Evolutionary conservation across 148 eudicot genomes (phyloP).

Genomic region (Fagopyrum esculentum): DNA sequence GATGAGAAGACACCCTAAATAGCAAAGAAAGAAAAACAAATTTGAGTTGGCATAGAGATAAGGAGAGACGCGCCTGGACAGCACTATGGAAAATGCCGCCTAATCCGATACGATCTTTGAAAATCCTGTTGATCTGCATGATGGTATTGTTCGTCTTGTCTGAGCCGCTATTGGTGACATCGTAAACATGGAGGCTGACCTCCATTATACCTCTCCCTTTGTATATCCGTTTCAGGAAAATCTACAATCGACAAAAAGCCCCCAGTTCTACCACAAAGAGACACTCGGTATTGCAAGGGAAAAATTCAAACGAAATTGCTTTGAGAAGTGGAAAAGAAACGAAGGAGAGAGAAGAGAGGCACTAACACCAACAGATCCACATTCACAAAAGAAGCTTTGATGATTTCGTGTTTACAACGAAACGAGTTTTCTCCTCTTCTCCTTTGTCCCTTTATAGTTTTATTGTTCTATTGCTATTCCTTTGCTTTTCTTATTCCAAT

Average conservation of each 20-base stretch:
- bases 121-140: slow-evolving; percentile 79
- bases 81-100: slow-evolving; percentile 94
- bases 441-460: no score
- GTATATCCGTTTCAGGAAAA: not conserved
- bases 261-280: slow-evolving; percentile 14
- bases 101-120: slow-evolving; percentile 81
- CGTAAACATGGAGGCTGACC: slow-evolving; percentile 65
- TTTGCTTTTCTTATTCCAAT: no score
- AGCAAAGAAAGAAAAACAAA: not conserved
- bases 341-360: no score
- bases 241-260: not conserved
- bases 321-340: no score
- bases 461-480: no score
- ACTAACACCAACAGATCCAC: no score
- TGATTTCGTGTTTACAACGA: no score
- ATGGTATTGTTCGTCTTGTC: slow-evolving; percentile 84
- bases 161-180: slow-evolving; percentile 75
- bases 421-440: no score
- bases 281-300: no score
- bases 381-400: no score
- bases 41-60: not conserved
- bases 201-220: slow-evolving; percentile 39
- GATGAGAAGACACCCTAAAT: slow-evolving; percentile 5
- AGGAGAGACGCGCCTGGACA: slow-evolving; percentile 45
- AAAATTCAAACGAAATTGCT: no score